Base-by-base conservation (phyloP, 805 yeast genomes). In the Saccharomycopsis malanga region DNA sequence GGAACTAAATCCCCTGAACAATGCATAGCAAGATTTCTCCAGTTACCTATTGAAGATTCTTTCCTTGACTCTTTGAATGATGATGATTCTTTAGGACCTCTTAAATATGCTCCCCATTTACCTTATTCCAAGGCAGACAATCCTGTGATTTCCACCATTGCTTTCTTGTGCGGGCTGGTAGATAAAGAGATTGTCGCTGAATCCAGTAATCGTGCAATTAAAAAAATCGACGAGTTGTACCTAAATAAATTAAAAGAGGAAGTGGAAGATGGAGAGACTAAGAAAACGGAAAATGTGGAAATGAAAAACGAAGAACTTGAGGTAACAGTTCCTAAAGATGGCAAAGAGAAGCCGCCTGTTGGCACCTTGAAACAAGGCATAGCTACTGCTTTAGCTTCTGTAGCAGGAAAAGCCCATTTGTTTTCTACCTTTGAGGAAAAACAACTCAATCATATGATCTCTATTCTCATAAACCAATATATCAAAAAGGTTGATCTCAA, bases 101-200 rank as follows among this genome's bases (percentile, higher is more conserved):
- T 89, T 54, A 84, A 81, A 59, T 87, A 76, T 62, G 81, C 91
- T 3, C 83, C 94, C 2, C 83, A 87, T 61, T 72, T 91, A 43
- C 96, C 98, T 12, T 82, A 86, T 42, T 77, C 87, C 32, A 76
- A 87, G 38, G 77, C 82, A 24, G 98, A 93, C 56, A 93, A 93
- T 63, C 98, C 99, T 2, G 88, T 93, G 3, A 73, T 93, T 68
- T 83, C 95, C 32, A 91, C 95, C n/a, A 74, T 93, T 53, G 82
- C 96, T 12, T 93, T 89, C 63, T 69, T 93, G 64, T 80, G 89
- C 0, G 81, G 87, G 34, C 66, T 89, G 42, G 94, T 88, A 15
- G 96, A 91, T 58, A 83, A 91, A 10, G 83, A 82, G 35, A 84
- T 84, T 20, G 39, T 53, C 24, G 63, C 60, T 2, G 67, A 61